Evolutionary conservation across 176 grass and related monocot genomes (phyloP).

Genomic region (Chloris gayana): DNA sequence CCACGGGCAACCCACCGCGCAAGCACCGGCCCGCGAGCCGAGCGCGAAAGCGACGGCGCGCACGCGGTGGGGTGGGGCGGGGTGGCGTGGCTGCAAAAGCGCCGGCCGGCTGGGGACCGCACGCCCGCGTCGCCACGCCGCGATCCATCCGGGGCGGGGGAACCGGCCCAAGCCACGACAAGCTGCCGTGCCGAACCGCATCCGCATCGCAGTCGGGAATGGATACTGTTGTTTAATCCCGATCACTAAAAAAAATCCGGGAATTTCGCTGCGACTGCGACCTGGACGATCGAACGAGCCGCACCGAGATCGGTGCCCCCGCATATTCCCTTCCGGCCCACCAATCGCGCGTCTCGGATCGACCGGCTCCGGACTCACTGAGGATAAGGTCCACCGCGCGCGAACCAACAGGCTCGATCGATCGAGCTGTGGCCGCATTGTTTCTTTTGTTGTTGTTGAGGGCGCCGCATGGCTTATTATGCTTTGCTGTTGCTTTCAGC

Average conservation of each 20-base stretch:
- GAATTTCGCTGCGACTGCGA: not conserved
- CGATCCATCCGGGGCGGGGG: slow-evolving; percentile 30
- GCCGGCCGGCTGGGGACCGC: not conserved
- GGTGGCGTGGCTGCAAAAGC: not conserved
- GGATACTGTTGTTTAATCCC: slow-evolving; percentile 1
- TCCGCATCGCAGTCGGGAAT: not conserved
- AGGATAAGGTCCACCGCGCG: not conserved
- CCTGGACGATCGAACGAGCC: not conserved
- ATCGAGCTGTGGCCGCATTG: too few relatives aligned
- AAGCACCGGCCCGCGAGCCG: not conserved
- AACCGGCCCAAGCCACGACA: too few relatives aligned
- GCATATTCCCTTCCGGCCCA: slow-evolving; percentile 22
- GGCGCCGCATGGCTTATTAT: too few relatives aligned
- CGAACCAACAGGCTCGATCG: too few relatives aligned
- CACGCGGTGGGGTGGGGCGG: not conserved
- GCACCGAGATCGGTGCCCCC: slow-evolving; percentile 23
- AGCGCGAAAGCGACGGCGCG: slow-evolving; percentile 17
- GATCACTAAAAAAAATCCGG: not conserved
- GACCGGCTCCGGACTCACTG: too few relatives aligned
- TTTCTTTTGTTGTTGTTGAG: too few relatives aligned
- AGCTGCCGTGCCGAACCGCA: not conserved
- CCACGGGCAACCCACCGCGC: too few relatives aligned
- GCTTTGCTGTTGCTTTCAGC: slow-evolving; percentile 32
- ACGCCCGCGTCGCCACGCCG: not conserved
- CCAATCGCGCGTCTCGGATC: not conserved